Evolutionary conservation across 2,329 filamentous ascomycete species (phyloP), one percentile per base, ranked within the genome.

Genomic region (Lachnellula arida): DNA sequence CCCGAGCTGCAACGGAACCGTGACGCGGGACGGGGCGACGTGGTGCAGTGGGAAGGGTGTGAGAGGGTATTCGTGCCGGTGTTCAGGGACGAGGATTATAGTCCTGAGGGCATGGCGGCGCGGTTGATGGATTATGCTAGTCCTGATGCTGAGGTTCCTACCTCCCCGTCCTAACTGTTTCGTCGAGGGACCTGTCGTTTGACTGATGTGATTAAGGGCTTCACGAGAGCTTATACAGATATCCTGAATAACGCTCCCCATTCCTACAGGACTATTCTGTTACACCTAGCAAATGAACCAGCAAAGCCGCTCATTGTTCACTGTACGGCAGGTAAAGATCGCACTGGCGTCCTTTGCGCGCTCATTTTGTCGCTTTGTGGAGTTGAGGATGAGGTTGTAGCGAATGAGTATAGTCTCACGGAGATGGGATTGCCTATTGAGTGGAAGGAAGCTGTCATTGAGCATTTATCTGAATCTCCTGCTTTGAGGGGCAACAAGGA

Each of bases 281-380:
- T 69, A 6, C 66, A 71, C 23, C 62, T 72, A 9, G 59, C 66
- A 9, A 63, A 74, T 44, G 63, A 67, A 4, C 67, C 75, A 2
- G 64, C 72, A 2, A 70, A 73, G 3, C 82, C 85, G 7, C 71
- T 87, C 9, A 74, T 90, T 6, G 74, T 91, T 7, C 87, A 92
- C 67, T 91, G 88, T 70, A 88, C 87, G 0, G 87, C 86, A 0
- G 88, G 88, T 12, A 92, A 92, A 71, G 88, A 92, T 69, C 78
- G 88, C 44, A 91, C 88, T 0, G 88, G 88, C 2, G 78, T 91
- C 4, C 72, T 90, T 46, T 81, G 82, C 49, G 88, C 86, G 3
- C 64, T 92, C 42, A 68, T 91, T 8, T 75, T 90, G 40, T 73
- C 79, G 25, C 75, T 90, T 28, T 83, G 83, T 8, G 84, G 84